Evolutionary conservation across 495 filamentous ascomycete species (phyloP), one percentile per base, ranked within the genome.

Genomic region (Tetracladium marchalianum): DNA sequence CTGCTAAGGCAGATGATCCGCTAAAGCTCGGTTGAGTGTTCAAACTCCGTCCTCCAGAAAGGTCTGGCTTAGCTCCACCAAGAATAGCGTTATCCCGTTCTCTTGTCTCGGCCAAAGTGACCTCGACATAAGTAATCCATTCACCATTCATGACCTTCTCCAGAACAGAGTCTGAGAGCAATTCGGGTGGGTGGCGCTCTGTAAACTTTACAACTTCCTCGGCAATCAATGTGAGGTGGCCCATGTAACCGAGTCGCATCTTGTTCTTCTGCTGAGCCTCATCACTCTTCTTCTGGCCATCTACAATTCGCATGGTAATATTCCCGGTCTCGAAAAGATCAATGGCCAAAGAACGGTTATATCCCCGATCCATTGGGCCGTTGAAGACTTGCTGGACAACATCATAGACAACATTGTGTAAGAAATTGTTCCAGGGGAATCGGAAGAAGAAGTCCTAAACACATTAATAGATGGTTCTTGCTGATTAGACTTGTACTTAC

Each of bases 371-470:
- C 86, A 99, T 95, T 11, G 86, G 86, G 0, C 93, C 92, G 58
- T 99, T 99, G 66, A 99, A 98, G 0, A 99, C 93, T 67, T 99
- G 92, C 62, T 99, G 92, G 11, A 99, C 84, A 51, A 99, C 89
- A 62, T 99, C 92, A 62, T 99, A 99, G 18, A 99, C 92, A 36
- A 99, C 92, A 65, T 99, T 99, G 63, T 99, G 92, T 17, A 99
- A 77, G 59, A 99, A 99, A 63, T 99, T 99, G 60, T 99, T 99
- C 92, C 92, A 99, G 4, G 92, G 93, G 62, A 97, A 97, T 44
- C 80, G 81, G 72, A 97, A 99, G 69, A 99, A 99, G 69, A 98
- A 97, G 46, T 83, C 82, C 85, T 87, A 48, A 4, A 13, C 11
- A 0, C 1, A 56, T 52, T 45, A 49, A 35, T 45, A 31, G 39